Conservation (phyloP, 352 stramenopile species). For the Hyaloperonospora arabidopsidis region DNA sequence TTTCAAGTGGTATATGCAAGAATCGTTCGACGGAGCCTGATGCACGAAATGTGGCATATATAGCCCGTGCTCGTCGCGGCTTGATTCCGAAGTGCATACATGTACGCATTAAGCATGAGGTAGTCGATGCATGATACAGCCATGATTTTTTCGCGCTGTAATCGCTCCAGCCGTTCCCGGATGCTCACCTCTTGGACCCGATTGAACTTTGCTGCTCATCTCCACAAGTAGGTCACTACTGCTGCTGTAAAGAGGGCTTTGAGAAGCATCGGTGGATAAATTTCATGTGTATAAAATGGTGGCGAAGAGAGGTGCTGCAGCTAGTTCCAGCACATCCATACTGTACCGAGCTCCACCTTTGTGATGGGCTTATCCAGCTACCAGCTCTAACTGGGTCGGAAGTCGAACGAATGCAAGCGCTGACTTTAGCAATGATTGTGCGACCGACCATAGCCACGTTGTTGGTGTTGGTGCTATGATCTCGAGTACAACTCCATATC, state of each 20-base stretch:
- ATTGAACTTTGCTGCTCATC: conserved; percentile 13
- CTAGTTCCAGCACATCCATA: conserved; percentile 25
- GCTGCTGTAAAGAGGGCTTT: conserved; percentile 15
- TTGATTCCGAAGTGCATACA: conserved; percentile 27
- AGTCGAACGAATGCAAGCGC: conserved; percentile 30
- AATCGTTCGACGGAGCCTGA: conserved; percentile 20
- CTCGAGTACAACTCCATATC: conserved; percentile 25
- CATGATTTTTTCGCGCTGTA: conserved; percentile 24
- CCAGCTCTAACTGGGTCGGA: conserved; percentile 30
- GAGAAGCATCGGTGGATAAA: conserved; percentile 14
- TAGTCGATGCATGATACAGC: conserved; percentile 19
- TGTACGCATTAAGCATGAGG: conserved; percentile 27
- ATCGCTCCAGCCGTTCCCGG: conserved; percentile 23
- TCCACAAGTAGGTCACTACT: conserved; percentile 24
- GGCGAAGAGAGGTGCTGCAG: conserved; percentile 18
- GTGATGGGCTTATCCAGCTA: conserved; percentile 29
- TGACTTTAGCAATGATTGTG: conserved; percentile 22
- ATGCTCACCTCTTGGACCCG: conserved; percentile 29
- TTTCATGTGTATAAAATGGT: conserved; percentile 76
- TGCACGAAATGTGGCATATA: conserved; percentile 20
- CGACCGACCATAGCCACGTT: conserved; percentile 18
- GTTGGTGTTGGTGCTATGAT: conserved; percentile 23
- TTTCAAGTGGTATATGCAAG: conserved; percentile 16
- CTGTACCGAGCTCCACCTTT: conserved; percentile 29
- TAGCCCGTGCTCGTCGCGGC: conserved; percentile 26